Percentiles rank a stretch among this genome's conserved stretches.
These are phyloP conservation scores for Helicostylum pulchrum DNA, from an alignment of 192 early-diverging fungal genomes.

Conservation along the genomic window DNA sequence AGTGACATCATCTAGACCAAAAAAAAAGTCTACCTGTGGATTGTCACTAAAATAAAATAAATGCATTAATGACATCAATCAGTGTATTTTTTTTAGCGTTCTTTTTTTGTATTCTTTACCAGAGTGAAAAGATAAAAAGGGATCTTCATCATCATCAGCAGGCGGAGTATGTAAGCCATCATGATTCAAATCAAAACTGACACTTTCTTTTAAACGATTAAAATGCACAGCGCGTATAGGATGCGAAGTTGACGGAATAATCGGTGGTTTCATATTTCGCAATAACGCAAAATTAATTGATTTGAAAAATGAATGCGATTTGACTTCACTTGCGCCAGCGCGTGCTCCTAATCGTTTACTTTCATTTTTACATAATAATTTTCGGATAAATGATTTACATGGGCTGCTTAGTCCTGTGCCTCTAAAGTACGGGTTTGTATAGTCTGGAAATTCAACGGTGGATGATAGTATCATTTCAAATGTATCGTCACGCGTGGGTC, in stretches of 20 bases:
- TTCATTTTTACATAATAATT: slow-evolving; percentile 91
- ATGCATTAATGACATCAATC: not conserved
- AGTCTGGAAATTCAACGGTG: slow-evolving; percentile 71
- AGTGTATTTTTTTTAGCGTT: not conserved
- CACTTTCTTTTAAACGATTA: slow-evolving; percentile 58
- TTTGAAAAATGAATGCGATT: slow-evolving; percentile 88
- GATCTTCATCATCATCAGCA: slow-evolving; percentile 23
- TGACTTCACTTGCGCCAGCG: slow-evolving; percentile 92
- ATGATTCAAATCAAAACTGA: slow-evolving; percentile 61
- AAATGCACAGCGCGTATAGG: slow-evolving; percentile 53
- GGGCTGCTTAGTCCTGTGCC: slow-evolving; percentile 13
- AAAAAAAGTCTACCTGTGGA: too few species aligned
- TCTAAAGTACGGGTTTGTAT: slow-evolving; percentile 11
- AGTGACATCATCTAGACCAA: slow-evolving; percentile 15
- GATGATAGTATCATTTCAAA: slow-evolving; percentile 78
- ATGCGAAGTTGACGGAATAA: slow-evolving; percentile 57
- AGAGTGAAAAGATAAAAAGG: slow-evolving; percentile 56
- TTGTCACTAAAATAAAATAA: slow-evolving; percentile 1
- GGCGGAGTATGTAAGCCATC: slow-evolving; percentile 25
- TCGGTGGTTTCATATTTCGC: slow-evolving; percentile 78
- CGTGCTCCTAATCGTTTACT: slow-evolving; percentile 80
- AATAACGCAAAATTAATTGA: slow-evolving; percentile 90
- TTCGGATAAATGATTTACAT: slow-evolving; percentile 78
- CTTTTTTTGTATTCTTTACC: slow-evolving; percentile 25
- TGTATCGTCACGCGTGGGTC: slow-evolving; percentile 54